Base-by-base conservation (phyloP, 352 stramenopile species). In the Globisporangium nunn region DNA sequence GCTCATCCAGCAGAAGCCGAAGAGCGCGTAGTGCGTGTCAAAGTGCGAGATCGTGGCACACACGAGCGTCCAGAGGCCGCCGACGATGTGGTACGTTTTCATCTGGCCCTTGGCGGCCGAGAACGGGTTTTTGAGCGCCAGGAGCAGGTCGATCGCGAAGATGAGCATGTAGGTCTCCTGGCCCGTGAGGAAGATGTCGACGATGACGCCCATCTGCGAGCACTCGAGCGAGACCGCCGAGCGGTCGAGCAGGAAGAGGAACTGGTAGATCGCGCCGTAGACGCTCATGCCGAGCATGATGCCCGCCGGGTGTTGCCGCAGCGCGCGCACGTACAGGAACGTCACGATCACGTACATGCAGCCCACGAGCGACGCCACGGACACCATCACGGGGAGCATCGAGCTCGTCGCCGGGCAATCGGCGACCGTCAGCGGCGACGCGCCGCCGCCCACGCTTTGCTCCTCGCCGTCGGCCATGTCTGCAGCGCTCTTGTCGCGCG, bases 81-180 rank as follows among this genome's bases (percentile, higher is more conserved):
- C 81, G 41, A 67, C 76, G 51, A 93, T 68, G 61, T 91, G 80
- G 64, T 92, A 93, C 50, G 76, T 82, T 0, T 79, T 88, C 78
- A 88, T 89, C 50, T 91, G 84, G 0, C 76, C 78, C 63, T 87
- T 88, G 6, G 78, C 87, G 15, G 84, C 74, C 15, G 81, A 90
- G 59, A 95, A 95, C 7, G 85, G 85, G 51, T 93, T 95, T 61
- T 92, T 93, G 18, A 92, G 59, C 28, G 84, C 78, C 35, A 95
- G 56, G 5, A 92, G 63, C 29, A 95, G 62, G 54, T 95, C 85
- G 49, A 93, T 89, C 7, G 85, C 77, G 60, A 95, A 91, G 49
- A 93, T 86, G n/a, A 93, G 69, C 76, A 95, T 91, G 62, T 92
- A 93, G 31, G 82, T 93, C 51, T 93, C 82, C 56, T 93, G 82